Evolutionary conservation across 352 stramenopile species (phyloP), one percentile per base, ranked within the genome.

Genomic region (Phytophthora agathidicida): DNA sequence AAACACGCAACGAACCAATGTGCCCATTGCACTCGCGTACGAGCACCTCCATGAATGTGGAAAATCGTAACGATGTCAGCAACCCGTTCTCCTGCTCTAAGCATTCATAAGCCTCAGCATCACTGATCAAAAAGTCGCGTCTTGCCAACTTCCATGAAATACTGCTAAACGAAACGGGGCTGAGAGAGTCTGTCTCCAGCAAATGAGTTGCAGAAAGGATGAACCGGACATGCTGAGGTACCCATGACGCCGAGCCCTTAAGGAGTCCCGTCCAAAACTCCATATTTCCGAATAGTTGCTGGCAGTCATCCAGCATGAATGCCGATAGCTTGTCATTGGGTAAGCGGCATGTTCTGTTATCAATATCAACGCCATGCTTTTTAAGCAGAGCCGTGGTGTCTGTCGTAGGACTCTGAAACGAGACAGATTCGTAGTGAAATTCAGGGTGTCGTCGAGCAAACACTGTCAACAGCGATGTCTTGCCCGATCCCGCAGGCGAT

Each of bases 11-110:
- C 16, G 38, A 39, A 52, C 47, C 30, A 32, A 60, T 54, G 42
- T 49, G 36, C 4, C 56, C 56, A 48, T 59, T 65, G 56, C 56
- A 65, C 47, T 53, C 32, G 3, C 56, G 56, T 37, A 65, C 32
- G 7, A 60, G 42, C 32, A 65, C 31, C 20, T 60, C 38, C 17
- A 60, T 3, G 5, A 65, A 48, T 5, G 38, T 65, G 31, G 16
- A 11, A 33, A 35, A 54, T 16, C 13, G 31, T 11, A 60, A 44
- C 0, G 17, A 7, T 17, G 22, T 0, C 9, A 41, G 47, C 19
- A 66, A 50, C 0, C 48, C 57, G 48, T 53, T 65, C 16, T 28
- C n/a, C 23, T 55, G 37, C 6, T 7, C 16, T 0, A 65, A 54
- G 14, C 10, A 49, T 31, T 54, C 11, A 32, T 66, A 16, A 6